phyloP scores from a whole-genome alignment of 2,329 filamentous ascomycete species.

The Cephalotrichum gorgonifer region DNA sequence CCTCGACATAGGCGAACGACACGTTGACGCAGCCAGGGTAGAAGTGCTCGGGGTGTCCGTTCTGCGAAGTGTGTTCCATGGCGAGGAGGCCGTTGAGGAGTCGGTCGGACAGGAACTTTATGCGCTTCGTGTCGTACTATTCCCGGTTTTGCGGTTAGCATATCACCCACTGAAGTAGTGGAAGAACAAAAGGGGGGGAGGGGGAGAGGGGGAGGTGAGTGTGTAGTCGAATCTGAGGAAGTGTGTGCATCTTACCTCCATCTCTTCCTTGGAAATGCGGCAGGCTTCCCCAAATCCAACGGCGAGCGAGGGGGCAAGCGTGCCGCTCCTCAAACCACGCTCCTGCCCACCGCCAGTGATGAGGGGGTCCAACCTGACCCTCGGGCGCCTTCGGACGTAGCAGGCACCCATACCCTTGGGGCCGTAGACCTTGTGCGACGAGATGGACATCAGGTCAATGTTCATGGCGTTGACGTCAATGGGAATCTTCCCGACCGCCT shows the following conservation, averaged over 20 bases:
- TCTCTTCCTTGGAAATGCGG: slow-evolving; percentile 79
- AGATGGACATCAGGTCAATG: slow-evolving; percentile 97
- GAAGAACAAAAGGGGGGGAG: slow-evolving; percentile 1
- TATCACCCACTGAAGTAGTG: slow-evolving; percentile 9
- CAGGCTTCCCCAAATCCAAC: slow-evolving; percentile 96
- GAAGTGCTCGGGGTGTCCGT: slow-evolving; percentile 72
- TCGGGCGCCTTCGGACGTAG: slow-evolving; percentile 83
- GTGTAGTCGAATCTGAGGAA: slow-evolving; percentile 16
- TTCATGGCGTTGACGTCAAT: slow-evolving; percentile 97
- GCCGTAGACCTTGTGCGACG: slow-evolving; percentile 96
- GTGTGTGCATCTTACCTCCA: slow-evolving; percentile 58
- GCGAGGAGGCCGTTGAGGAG: slow-evolving; percentile 72
- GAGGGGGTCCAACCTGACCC: slow-evolving; percentile 89
- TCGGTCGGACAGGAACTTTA: slow-evolving; percentile 72
- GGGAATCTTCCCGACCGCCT: slow-evolving; percentile 97
- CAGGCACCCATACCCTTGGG: slow-evolving; percentile 96
- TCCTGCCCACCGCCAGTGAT: slow-evolving; percentile 96
- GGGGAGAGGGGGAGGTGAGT: slow-evolving; percentile 7
- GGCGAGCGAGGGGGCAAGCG: slow-evolving; percentile 75
- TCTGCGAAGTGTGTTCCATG: slow-evolving; percentile 86
- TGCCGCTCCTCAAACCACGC: slow-evolving; percentile 87
- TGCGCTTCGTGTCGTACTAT: slow-evolving; percentile 88
- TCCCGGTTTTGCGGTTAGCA: slow-evolving; percentile 11
- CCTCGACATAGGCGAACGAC: slow-evolving; percentile 96
- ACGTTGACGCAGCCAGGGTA: slow-evolving; percentile 98